Evolutionary conservation across 2,329 filamentous ascomycete species (phyloP), one percentile per base, ranked within the genome.

Genomic region (Aspergillus sclerotialis): DNA sequence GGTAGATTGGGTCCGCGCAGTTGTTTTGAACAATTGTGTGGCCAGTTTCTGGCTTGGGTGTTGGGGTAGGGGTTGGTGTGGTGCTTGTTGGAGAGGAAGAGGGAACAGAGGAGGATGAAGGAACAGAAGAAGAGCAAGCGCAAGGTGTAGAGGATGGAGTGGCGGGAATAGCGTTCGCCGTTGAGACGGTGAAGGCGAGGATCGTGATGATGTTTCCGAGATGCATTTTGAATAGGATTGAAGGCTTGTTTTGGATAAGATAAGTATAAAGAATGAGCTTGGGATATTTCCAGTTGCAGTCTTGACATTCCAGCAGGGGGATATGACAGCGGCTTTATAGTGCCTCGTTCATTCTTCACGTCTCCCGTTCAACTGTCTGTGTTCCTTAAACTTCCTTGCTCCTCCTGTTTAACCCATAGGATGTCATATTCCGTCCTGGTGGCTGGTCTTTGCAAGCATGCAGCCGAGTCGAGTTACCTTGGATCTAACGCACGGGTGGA

Each of bases 21-120:
- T 50, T 37, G 43, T 65, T 65, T 15, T 36, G 16, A 12, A 65
- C 48, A 10, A 58, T 45, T 12, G 61, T 61, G 21, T 50, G 39
- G 33, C 61, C 61, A 33, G 49, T 21, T n/a, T n/a, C n/a, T n/a
- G n/a, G n/a, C n/a, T n/a, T n/a, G n/a, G 17, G 33, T 45, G 26
- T 42, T 39, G 10, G 28, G 26, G 37, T 28, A 36, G 19, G 26
- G 7, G 23, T 11, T 33, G 26, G 24, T 21, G 30, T 21, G 4
- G 13, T 9, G 26, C 26, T 7, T 13, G 24, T 35, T 36, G 27
- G 15, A 27, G 19, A 17, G 17, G 16, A 23, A 4, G 30, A 21
- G 25, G 18, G 28, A 14, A 12, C 3, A 13, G 26, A 12, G 9
- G 26, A 28, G 26, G 26, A 24, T 24, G 23, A 3, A 9, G 23